phyloP scores from a whole-genome alignment of 2,329 filamentous ascomycete species.

The Fusarium sp. region DNA sequence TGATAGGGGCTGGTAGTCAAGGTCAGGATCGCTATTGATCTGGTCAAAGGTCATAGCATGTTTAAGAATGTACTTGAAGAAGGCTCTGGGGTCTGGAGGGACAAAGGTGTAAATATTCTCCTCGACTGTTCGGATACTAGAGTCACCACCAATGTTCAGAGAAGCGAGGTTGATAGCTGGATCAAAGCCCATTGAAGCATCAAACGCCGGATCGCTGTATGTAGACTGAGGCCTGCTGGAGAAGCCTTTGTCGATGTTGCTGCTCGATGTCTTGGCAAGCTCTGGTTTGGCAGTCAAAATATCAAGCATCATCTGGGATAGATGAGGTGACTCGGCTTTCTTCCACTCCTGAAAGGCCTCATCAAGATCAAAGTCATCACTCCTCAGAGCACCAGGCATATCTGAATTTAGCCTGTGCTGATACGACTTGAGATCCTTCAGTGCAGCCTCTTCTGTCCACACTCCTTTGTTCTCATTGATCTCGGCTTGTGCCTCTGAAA shows the following conservation, averaged over 20 bases:
- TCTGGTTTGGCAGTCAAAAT: conserved; percentile 89
- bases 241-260: conserved; percentile 67
- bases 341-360: conserved; percentile 93
- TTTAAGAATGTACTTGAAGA: conserved; percentile 84
- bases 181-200: conserved; percentile 64
- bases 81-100: conserved; percentile 82
- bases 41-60: conserved; percentile 77
- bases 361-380: conserved; percentile 89
- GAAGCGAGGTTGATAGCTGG: conserved; percentile 75
- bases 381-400: conserved; percentile 79
- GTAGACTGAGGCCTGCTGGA: conserved; percentile 62
- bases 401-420: conserved; percentile 88
- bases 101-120: conserved; percentile 87
- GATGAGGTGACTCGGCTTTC: conserved; percentile 84
- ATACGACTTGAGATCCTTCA: conserved; percentile 93
- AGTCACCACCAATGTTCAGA: conserved; percentile 70
- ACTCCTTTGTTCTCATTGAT: conserved; percentile 82
- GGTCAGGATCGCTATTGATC: conserved; percentile 64
- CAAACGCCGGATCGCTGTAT: conserved; percentile 64
- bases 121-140: conserved; percentile 65
- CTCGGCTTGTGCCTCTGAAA: conserved; percentile 85
- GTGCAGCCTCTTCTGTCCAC: conserved; percentile 93
- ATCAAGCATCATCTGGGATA: conserved; percentile 93
- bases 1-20: conserved; percentile 69
- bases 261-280: conserved; percentile 79